phyloP scores from a whole-genome alignment of 192 early-diverging fungal genomes.

The Backusella westeae region DNA sequence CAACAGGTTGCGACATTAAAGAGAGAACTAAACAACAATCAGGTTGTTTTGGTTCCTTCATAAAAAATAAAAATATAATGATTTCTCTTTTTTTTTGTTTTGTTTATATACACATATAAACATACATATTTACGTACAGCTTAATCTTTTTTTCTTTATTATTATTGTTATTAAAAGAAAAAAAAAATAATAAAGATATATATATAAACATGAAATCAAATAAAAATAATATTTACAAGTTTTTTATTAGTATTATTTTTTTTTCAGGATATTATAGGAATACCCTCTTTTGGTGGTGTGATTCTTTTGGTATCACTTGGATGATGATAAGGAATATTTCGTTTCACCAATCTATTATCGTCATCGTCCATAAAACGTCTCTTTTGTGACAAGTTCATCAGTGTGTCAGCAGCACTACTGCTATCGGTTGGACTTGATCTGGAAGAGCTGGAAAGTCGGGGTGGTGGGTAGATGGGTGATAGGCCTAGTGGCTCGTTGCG shows the following conservation, averaged over 20 bases:
- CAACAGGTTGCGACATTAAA: conserved; percentile 55
- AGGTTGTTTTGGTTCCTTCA: conserved; percentile 22
- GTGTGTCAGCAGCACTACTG: conserved; percentile 11
- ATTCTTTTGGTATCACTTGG: conserved; percentile 1
- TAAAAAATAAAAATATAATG: not conserved
- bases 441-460: not conserved
- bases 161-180: not conserved
- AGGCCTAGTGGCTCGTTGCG: not conserved
- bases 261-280: conserved; percentile 3
- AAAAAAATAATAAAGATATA: not conserved
- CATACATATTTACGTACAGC: not conserved
- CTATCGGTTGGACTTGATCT: conserved; percentile 8
- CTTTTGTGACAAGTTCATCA: conserved; percentile 14
- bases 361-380: not conserved
- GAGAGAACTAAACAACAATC: conserved; percentile 41
- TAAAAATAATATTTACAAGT: not conserved
- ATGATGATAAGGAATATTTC: not conserved
- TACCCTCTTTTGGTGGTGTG: conserved; percentile 7
- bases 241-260: not conserved
- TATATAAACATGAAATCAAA: not conserved
- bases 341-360: conserved; percentile 5
- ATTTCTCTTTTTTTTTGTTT: not conserved
- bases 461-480: not conserved
- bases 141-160: not conserved
- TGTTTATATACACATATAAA: not conserved